Base-by-base conservation (phyloP, 805 yeast species). In the Myxozyma lipomycoides region DNA sequence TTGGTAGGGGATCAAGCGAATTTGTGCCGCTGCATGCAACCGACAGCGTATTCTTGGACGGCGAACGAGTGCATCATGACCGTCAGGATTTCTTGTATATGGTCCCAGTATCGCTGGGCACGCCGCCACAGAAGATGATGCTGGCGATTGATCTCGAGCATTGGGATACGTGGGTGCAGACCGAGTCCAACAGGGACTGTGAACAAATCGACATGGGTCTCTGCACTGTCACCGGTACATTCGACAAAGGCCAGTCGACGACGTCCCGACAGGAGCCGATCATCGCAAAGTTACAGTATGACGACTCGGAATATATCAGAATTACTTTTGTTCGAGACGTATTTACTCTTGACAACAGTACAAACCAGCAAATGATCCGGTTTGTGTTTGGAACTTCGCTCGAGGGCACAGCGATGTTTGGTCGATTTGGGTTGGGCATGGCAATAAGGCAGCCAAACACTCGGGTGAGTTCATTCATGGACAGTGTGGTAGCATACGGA, bases 91-190 rank as follows among this genome's bases (percentile, higher is more conserved):
- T 48, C 24, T 40, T 48, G 2, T 69, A 67, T 58, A 43, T 61
- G 26, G 62, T 66, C 3, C 52, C 54, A 15, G 56, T 72, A 25
- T 34, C 59, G 18, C 42, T 85, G 3, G 93, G 93, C 4, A 76
- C 86, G 0, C 74, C 79, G 2, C 59, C 67, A 1, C 83, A 83
- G 58, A 61, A 68, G 2, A 70, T 83, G 2, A 68, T 68, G 3
- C 79, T 82, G 5, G 65, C 79, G 40, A 64, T 85, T 17, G 93
- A 85, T 63, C 83, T 91, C 1, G 90, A 89, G 1, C 82, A 88
- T 0, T 73, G 83, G 1, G 91, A 85, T 62, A 63, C 83, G 40
- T 84, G 88, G 87, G 78, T 83, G 30, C 58, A 48, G 17, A 22
- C 46, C 17, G 24, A 34, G 12, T 18, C 3, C 15, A 46, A 49